Conservation (phyloP, 1,139 yeast genomes). For the Geotrichum bryndzae region DNA sequence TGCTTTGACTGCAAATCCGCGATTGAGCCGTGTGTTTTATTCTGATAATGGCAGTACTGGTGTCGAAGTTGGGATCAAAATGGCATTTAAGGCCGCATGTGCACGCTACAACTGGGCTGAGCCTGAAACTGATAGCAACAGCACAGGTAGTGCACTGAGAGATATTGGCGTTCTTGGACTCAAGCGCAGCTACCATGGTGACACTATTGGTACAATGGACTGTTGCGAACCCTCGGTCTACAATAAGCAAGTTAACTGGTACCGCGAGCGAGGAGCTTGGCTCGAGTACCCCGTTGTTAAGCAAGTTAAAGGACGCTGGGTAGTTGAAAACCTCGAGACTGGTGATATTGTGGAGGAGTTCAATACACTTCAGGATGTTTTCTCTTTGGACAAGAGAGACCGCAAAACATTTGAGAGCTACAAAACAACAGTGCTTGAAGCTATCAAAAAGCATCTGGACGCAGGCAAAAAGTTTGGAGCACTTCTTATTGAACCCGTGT, state of each 20-base stretch:
- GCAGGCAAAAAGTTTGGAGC: slow-evolving; percentile 28
- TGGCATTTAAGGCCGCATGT: slow-evolving; percentile 29
- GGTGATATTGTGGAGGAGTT: slow-evolving; percentile 11
- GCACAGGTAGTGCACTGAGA: not conserved
- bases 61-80: slow-evolving; percentile 30
- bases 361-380: slow-evolving; percentile 20
- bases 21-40: slow-evolving; percentile 26
- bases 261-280: slow-evolving; percentile 27
- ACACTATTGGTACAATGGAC: slow-evolving; percentile 31
- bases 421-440: slow-evolving; percentile 14
- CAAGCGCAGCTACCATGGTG: slow-evolving; percentile 30
- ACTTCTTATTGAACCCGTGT: slow-evolving; percentile 27
- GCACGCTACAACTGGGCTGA: slow-evolving; percentile 23
- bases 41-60: slow-evolving; percentile 32
- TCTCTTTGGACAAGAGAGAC: slow-evolving; percentile 21
- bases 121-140: slow-evolving; percentile 1
- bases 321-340: slow-evolving; percentile 11
- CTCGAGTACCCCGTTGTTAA: slow-evolving; percentile 28
- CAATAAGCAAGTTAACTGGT: slow-evolving; percentile 29
- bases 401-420: slow-evolving; percentile 18
- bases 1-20: slow-evolving; percentile 20
- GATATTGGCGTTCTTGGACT: slow-evolving; percentile 26
- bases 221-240: slow-evolving; percentile 30
- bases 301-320: slow-evolving; percentile 25
- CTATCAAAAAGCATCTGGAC: slow-evolving; percentile 16